Conservation (phyloP, 768 basidiomycete species). For the Mrakia gelida region DNA sequence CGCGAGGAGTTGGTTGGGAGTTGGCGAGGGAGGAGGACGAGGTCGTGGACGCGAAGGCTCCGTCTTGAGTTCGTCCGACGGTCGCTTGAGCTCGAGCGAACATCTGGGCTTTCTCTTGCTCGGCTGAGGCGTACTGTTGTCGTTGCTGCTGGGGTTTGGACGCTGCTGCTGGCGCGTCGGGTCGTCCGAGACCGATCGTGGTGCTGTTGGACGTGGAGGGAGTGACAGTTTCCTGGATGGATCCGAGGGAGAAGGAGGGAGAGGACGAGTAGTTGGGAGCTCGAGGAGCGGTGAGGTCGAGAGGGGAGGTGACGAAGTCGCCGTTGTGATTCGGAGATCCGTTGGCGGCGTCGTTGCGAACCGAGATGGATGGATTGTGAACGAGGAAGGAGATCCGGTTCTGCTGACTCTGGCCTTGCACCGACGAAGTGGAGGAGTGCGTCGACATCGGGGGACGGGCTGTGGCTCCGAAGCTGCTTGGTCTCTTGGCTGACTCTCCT, state of each 20-base stretch:
- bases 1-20: neutral
- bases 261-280: neutral
- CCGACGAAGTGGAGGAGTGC: neutral
- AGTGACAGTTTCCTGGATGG: neutral
- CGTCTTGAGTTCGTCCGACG: conserved; percentile 3
- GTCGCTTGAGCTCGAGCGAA: conserved; percentile 14
- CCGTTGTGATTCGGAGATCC: too few species aligned
- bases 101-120: conserved; percentile 23
- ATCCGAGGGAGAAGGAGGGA: neutral
- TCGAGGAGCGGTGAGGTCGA: conserved; percentile 11
- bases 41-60: neutral
- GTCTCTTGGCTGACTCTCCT: neutral
- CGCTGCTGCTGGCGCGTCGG: neutral
- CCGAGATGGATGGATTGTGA: conserved; percentile 12
- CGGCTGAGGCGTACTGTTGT: conserved; percentile 8
- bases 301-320: neutral
- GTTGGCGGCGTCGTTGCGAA: neutral
- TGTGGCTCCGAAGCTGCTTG: neutral
- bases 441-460: neutral
- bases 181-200: conserved; percentile 13
- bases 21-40: neutral
- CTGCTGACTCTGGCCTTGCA: neutral
- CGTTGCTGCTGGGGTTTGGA: too few species aligned
- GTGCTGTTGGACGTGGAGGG: neutral
- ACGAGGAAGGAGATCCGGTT: conserved; percentile 16